phyloP scores from a whole-genome alignment of 768 basidiomycete genomes.

The Calocera viscosa region DNA sequence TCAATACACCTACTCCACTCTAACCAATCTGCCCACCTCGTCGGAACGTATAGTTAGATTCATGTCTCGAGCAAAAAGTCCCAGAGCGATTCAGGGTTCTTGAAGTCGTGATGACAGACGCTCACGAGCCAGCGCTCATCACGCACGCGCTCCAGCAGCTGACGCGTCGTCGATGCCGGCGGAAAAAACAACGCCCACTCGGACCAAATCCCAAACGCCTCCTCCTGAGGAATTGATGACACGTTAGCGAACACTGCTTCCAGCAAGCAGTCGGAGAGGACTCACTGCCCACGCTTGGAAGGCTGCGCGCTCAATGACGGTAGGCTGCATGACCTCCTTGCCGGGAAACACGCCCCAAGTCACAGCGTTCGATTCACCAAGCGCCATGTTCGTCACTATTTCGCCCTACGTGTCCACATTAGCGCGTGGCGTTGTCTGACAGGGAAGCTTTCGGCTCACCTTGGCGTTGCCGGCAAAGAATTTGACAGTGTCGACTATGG shows the following conservation, averaged over 20 bases:
- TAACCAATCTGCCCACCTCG: neutral
- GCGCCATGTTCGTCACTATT: conserved; percentile 61
- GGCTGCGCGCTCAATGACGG: conserved; percentile 88
- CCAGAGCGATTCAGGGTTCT: conserved; percentile 67
- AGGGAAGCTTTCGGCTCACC: conserved; percentile 33
- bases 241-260: neutral
- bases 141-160: conserved; percentile 57
- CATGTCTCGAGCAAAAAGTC: conserved; percentile 50
- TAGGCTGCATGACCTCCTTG: conserved; percentile 89
- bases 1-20: neutral
- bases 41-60: neutral
- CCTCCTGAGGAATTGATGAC: conserved; percentile 46
- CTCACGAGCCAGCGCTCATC: conserved; percentile 79
- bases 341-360: conserved; percentile 99
- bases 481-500: conserved; percentile 42
- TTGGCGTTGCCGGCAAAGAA: conserved; percentile 73
- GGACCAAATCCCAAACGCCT: conserved; percentile 90
- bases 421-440: neutral
- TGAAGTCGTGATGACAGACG: conserved; percentile 88
- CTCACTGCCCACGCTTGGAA: conserved; percentile 94
- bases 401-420: conserved; percentile 46
- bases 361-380: conserved; percentile 78
- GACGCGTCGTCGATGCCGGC: conserved; percentile 56
- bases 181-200: conserved; percentile 87
- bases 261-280: neutral